Evolutionary conservation across 129 eudicot genomes (phyloP), one percentile per base, ranked within the genome.

Genomic region (Centrapalus pauciflorus): DNA sequence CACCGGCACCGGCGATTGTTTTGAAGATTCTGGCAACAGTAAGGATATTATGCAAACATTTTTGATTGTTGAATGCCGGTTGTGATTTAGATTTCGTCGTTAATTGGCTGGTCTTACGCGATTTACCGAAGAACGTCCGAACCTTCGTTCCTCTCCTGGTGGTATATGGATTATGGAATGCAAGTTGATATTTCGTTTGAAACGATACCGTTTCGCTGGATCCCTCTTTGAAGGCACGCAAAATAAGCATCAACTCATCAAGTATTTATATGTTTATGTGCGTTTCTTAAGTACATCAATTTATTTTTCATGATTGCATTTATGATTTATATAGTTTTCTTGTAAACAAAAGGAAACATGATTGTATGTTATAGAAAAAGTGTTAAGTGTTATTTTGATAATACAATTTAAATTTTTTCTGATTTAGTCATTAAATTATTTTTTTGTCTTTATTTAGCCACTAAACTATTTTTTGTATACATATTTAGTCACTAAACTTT

Each of bases 101-200:
- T 48, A 61, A 61, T 71, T 59, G 76, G 76, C 69, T 60, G 51
- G 61, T 71, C 57, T 70, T 70, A 58, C 75, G 75, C 29, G 33
- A 58, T 45, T 33, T 50, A 56, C 8, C 33, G 10, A n/a, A n/a
- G n/a, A 57, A 57, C 3, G 60, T 54, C 34, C 34, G 10, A 14
- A 54, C 57, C 43, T 19, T 52, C n/a, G 32, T 70, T 70, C 25
- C 67, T 70, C 75, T n/a, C n/a, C 27, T 41, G 21, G 35, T n/a
- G n/a, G n/a, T n/a, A n/a, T n/a, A n/a, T n/a, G n/a, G n/a, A n/a
- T n/a, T 13, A 70, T 70, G 64, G 28, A 16, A 52, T 67, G 48
- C 33, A 25, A 68, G 54, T 52, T 68, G 54, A 33, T 23, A 12
- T 37, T 16, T 35, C 35, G 27, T 9, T 7, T 0, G 10, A 37